phyloP scores from a whole-genome alignment of 805 yeast genomes.

The Alloascoidea hylecoeti region DNA sequence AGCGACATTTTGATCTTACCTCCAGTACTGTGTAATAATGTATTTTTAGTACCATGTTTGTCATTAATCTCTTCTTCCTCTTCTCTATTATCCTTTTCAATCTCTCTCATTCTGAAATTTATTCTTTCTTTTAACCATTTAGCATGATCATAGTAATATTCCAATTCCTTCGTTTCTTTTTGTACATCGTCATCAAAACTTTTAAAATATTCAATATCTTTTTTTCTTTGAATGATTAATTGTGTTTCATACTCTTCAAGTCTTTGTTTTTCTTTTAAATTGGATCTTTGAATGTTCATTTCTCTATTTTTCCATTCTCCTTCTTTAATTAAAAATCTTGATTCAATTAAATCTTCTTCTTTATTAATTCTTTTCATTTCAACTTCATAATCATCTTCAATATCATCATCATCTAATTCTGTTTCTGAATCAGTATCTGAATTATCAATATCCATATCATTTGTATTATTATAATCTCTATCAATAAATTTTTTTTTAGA shows the following conservation, averaged over 20 bases:
- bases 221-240: constrained; percentile 4
- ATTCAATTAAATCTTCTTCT: constrained; percentile 15
- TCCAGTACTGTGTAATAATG: neutral
- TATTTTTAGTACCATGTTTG: too few relatives aligned
- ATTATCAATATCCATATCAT: too few relatives aligned
- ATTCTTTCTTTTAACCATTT: constrained; percentile 12
- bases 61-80: constrained; percentile 7
- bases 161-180: constrained; percentile 4
- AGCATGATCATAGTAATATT: constrained; percentile 13
- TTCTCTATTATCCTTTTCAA: constrained; percentile 8
- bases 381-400: neutral
- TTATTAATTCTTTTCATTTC: constrained; percentile 4
- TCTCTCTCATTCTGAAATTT: constrained; percentile 9
- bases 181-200: constrained; percentile 11
- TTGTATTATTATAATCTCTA: neutral
- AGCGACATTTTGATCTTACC: neutral
- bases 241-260: constrained; percentile 5
- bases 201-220: constrained; percentile 6
- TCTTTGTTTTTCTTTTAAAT: constrained; percentile 8
- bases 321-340: constrained; percentile 22
- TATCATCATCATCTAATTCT: neutral
- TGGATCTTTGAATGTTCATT: constrained; percentile 6
- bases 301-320: constrained; percentile 16
- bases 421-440: neutral
- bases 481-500: neutral